A percentile compares a stretch with the other conserved stretches of the same genome.
phyloP scores from a whole-genome alignment of 2,329 filamentous ascomycete genomes.

The Ophiostoma piceae region DNA sequence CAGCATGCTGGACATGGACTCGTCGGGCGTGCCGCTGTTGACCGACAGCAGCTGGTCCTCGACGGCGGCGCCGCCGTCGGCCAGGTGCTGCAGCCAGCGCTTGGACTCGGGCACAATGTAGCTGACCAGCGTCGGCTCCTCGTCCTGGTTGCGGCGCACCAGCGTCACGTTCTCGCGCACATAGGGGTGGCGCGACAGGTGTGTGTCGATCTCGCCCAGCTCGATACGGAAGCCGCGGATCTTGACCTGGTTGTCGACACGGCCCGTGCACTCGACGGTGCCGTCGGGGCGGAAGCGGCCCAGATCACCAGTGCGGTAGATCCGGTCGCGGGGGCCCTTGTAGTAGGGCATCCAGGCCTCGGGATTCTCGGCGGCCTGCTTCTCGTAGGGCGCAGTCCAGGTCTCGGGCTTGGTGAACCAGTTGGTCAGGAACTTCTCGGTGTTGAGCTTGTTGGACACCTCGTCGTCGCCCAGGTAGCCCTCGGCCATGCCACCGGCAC shows the following conservation, averaged over 20 bases:
- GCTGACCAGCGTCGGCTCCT: slow-evolving; percentile 80
- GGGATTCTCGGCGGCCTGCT: slow-evolving; percentile 46
- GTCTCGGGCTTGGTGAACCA: slow-evolving; percentile 79
- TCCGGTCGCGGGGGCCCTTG: slow-evolving; percentile 55
- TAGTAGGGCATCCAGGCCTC: slow-evolving; percentile 42
- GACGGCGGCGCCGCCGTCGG: slow-evolving; percentile 47
- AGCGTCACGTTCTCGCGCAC: slow-evolving; percentile 83
- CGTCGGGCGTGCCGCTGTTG: slow-evolving; percentile 44
- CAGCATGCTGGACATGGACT: slow-evolving; percentile 23
- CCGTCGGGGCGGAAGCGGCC: slow-evolving; percentile 66
- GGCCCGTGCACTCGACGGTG: slow-evolving; percentile 67
- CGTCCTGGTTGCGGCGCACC: slow-evolving; percentile 74
- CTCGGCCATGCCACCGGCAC: slow-evolving; percentile 78
- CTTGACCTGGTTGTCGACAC: slow-evolving; percentile 78
- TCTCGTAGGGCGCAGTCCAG: neutral
- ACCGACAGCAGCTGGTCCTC: slow-evolving; percentile 48
- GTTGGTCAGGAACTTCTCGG: slow-evolving; percentile 73
- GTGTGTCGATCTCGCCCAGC: slow-evolving; percentile 83
- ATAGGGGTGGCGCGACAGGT: slow-evolving; percentile 68
- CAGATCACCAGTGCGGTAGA: slow-evolving; percentile 85
- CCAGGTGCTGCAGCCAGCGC: slow-evolving; percentile 55
- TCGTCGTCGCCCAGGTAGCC: slow-evolving; percentile 45
- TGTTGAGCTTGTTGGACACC: slow-evolving; percentile 56
- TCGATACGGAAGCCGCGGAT: slow-evolving; percentile 95
- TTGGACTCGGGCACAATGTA: slow-evolving; percentile 81